phyloP scores from a whole-genome alignment of 2,329 filamentous ascomycete genomes.

The Penicillium brevicompactum region DNA sequence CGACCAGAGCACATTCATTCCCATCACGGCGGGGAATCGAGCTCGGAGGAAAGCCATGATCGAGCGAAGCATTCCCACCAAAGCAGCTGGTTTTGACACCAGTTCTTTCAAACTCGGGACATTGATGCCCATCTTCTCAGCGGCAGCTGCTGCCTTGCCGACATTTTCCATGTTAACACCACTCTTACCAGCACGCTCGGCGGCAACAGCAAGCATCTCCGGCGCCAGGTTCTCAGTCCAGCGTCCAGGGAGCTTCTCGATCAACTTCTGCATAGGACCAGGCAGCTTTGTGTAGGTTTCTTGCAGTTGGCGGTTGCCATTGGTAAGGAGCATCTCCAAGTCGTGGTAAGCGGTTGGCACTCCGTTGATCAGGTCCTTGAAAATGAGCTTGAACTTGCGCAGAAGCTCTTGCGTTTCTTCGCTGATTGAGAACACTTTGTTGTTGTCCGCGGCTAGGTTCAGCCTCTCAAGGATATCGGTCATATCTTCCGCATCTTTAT shows the following conservation, averaged over 20 bases:
- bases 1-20: slow-evolving; percentile 89
- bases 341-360: slow-evolving; percentile 93
- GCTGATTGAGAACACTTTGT: slow-evolving; percentile 82
- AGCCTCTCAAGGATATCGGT: slow-evolving; percentile 78
- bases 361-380: slow-evolving; percentile 89
- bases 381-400: slow-evolving; percentile 80
- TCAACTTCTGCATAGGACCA: slow-evolving; percentile 77
- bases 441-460: slow-evolving; percentile 80
- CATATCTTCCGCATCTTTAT: slow-evolving; percentile 73
- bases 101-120: slow-evolving; percentile 76
- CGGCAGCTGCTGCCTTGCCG: slow-evolving; percentile 56
- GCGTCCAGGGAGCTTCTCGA: slow-evolving; percentile 81
- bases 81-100: slow-evolving; percentile 81
- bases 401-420: slow-evolving; percentile 80
- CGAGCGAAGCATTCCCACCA: slow-evolving; percentile 81
- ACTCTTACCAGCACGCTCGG: slow-evolving; percentile 64
- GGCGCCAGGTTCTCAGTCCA: slow-evolving; percentile 75
- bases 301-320: slow-evolving; percentile 65
- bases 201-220: slow-evolving; percentile 77
- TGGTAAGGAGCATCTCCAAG: slow-evolving; percentile 68
- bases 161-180: slow-evolving; percentile 61
- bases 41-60: slow-evolving; percentile 87
- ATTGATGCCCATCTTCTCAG: slow-evolving; percentile 66
- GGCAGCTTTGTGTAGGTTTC: slow-evolving; percentile 70
- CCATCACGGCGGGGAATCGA: slow-evolving; percentile 86